These are phyloP conservation scores for Rhododendron henanense DNA, from an alignment of 148 eudicot species.

Conservation along the genomic window DNA sequence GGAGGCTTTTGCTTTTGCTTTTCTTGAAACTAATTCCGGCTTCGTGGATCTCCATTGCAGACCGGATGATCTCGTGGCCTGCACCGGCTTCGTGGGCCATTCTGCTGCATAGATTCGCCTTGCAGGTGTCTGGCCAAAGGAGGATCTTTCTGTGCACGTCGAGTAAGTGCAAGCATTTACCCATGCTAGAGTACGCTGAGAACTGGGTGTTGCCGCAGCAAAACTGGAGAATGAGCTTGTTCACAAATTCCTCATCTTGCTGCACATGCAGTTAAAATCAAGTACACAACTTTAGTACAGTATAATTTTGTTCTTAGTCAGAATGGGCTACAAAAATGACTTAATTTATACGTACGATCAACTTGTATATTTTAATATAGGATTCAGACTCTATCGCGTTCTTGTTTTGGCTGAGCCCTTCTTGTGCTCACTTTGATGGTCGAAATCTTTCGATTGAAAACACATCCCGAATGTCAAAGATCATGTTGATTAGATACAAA, in stretches of 20 bases:
- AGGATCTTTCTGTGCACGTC: conserved; percentile 29
- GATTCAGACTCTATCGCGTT: too few species aligned
- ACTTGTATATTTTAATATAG: too few species aligned
- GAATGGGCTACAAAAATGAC: neutral
- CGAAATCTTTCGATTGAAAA: too few species aligned
- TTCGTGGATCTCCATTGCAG: conserved; percentile 36
- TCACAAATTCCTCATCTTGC: conserved; percentile 18
- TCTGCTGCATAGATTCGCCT: too few species aligned
- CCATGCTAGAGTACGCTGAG: neutral
- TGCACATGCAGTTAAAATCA: neutral
- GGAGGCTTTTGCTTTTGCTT: conserved; percentile 25
- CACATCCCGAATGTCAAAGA: too few species aligned
- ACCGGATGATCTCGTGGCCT: conserved; percentile 26
- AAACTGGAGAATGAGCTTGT: conserved; percentile 24
- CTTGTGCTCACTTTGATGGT: neutral
- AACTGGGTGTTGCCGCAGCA: neutral
- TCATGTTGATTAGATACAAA: too few species aligned
- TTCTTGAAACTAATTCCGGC: conserved; percentile 33
- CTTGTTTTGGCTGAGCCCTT: neutral
- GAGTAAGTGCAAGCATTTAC: conserved; percentile 24
- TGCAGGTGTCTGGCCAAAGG: too few species aligned
- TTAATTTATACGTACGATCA: too few species aligned
- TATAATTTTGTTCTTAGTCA: too few species aligned
- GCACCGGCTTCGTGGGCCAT: neutral
- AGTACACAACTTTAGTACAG: neutral